These are phyloP conservation scores for Penicillium sp. DNA, from an alignment of 2,329 filamentous ascomycete genomes.

Conservation along the genomic window DNA sequence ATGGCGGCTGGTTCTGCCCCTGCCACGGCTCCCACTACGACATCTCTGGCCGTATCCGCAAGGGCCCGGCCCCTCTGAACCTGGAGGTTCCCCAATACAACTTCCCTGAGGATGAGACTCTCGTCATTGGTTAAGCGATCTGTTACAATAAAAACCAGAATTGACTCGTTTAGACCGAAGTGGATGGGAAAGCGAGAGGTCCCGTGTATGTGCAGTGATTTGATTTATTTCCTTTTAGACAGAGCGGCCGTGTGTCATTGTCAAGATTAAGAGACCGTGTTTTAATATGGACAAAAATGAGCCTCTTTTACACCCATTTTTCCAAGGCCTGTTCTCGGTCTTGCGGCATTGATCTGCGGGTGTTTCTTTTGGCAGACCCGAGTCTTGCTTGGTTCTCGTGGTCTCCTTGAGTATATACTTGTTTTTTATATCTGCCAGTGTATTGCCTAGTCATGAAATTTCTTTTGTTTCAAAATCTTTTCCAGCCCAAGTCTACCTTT, in stretches of 20 bases:
- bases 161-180: constrained; percentile 21
- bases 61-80: constrained; percentile 95
- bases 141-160: constrained; percentile 1
- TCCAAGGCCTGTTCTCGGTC: constrained; percentile 21
- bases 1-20: constrained; percentile 98
- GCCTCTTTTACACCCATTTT: constrained; percentile 22
- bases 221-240: constrained; percentile 30
- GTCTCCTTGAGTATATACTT: constrained; percentile 28
- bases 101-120: constrained; percentile 84
- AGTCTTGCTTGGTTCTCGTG: constrained; percentile 11
- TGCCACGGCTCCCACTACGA: constrained; percentile 99
- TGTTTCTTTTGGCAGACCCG: constrained; percentile 12
- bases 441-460: constrained; percentile 33
- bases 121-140: constrained; percentile 82
- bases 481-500: background rate
- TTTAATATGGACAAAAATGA: constrained; percentile 43
- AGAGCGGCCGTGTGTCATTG: constrained; percentile 34
- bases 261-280: constrained; percentile 40
- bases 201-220: constrained; percentile 26
- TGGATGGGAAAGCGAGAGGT: constrained; percentile 19
- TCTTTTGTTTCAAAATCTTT: constrained; percentile 21
- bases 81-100: constrained; percentile 91
- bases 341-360: constrained; percentile 15
- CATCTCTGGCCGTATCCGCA: constrained; percentile 97
- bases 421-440: constrained; percentile 26